Percentiles rank a stretch among this genome's conserved stretches.
These are phyloP conservation scores for Nakazawaea ernobii DNA, from an alignment of 805 yeast species.

Conservation along the genomic window DNA sequence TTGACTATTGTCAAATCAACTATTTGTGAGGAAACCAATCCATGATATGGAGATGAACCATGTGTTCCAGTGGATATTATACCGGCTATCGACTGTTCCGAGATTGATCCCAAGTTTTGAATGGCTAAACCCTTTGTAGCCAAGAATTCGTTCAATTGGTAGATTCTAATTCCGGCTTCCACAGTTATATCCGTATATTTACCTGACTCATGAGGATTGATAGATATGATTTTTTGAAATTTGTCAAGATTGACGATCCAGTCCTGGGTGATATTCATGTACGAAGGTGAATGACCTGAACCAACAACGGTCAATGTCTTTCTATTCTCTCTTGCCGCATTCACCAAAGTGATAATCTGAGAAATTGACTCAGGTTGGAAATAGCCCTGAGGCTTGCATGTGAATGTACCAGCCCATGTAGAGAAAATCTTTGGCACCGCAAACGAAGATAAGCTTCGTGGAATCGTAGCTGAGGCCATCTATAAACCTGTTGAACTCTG, in stretches of 20 bases:
- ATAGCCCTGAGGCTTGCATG: constrained; percentile 67
- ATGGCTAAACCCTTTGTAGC: constrained; percentile 65
- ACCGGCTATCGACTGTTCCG: constrained; percentile 94
- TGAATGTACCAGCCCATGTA: constrained; percentile 92
- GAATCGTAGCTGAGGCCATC: constrained; percentile 14
- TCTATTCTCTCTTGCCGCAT: constrained; percentile 49
- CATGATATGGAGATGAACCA: constrained; percentile 92
- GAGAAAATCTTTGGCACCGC: constrained; percentile 33
- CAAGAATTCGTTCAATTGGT: constrained; percentile 64
- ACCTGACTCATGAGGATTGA: constrained; percentile 46
- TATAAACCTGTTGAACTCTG: too few species aligned
- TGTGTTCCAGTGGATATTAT: constrained; percentile 95
- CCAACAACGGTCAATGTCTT: constrained; percentile 83
- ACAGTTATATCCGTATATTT: constrained; percentile 84
- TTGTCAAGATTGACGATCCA: constrained; percentile 88
- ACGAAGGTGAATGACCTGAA: constrained; percentile 93
- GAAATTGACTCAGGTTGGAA: constrained; percentile 71
- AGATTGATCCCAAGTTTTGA: constrained; percentile 89
- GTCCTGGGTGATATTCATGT: constrained; percentile 77
- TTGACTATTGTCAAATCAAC: constrained; percentile 73
- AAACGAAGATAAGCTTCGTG: constrained; percentile 20
- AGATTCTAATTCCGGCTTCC: constrained; percentile 87
- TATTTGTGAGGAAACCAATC: constrained; percentile 81
- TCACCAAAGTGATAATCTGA: constrained; percentile 64
- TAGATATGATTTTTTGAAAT: constrained; percentile 47